These are phyloP conservation scores for Cylindrotheca fusiformis DNA, from an alignment of 108 stramenopile species.

Conservation along the genomic window DNA sequence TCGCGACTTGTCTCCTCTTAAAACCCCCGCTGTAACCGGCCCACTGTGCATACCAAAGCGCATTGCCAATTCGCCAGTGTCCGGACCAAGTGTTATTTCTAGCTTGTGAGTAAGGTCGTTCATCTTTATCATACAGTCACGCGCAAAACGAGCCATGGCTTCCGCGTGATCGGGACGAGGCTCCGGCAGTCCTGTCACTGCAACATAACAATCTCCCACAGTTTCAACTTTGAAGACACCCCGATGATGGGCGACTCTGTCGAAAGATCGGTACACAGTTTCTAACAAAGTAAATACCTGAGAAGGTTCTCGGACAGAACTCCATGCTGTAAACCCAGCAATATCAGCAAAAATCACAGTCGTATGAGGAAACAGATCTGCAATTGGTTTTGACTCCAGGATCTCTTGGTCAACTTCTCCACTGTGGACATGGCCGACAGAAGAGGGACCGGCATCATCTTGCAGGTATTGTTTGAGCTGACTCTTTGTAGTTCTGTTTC, in stretches of 20 bases:
- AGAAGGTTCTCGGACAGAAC: constrained; percentile 2
- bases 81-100: constrained; percentile 27
- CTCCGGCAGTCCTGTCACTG: constrained; percentile 20
- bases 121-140: constrained; percentile 43
- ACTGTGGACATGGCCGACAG: neutral
- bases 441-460: neutral
- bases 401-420: neutral
- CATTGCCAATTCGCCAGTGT: constrained; percentile 39
- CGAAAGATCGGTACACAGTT: neutral
- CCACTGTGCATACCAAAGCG: constrained; percentile 61
- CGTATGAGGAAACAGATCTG: constrained; percentile 15
- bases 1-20: constrained; percentile 47
- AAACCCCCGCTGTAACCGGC: constrained; percentile 57
- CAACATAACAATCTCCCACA: constrained; percentile 5
- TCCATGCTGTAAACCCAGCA: constrained; percentile 4
- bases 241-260: neutral
- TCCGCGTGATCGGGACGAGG: constrained; percentile 50
- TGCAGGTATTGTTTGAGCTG: neutral
- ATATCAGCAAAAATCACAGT: neutral
- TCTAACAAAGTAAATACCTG: constrained; percentile 4
- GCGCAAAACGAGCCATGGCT: constrained; percentile 47
- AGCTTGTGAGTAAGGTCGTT: constrained; percentile 24
- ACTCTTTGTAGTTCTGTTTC: neutral
- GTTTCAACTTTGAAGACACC: neutral
- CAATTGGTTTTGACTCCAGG: constrained; percentile 6